Base-by-base conservation (phyloP, 2,329 filamentous ascomycete species). In the Phialemoniopsis sp. region DNA sequence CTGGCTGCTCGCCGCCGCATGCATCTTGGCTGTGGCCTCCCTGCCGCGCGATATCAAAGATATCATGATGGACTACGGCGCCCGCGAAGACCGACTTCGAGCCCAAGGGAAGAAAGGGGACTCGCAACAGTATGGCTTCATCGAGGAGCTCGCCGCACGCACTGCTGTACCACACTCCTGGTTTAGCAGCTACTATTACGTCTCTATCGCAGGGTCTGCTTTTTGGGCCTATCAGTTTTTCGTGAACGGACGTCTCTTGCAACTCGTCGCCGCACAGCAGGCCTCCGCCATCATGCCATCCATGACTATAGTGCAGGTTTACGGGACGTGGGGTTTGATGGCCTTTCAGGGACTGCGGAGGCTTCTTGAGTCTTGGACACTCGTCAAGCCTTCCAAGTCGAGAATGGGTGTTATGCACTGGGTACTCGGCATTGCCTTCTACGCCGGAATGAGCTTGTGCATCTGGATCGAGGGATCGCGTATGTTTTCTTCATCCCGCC, bases 391-490 rank as follows among this genome's bases (percentile, higher is more conserved):
- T 4, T 87, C 82, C 4, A 72, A 72, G 16, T 87, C 88, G 14
- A 78, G 70, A 40, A 98, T 98, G 91, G 89, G 84, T 80, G 63
- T 90, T 46, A 77, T 82, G 13, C 87, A 95, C 57, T 97, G 89
- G 83, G 47, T 84, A 13, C 59, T 96, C 31, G 93, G 89, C 1
- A 61, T 93, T 36, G 63, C 67, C 9, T 97, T 87, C 62, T 98
- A 98, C 61, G 54, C 82, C 6, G 70, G 70, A 42, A 85, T 87
- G 52, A 82, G 82, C 39, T 56, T 95, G 34, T 78, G 87, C 5
- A 68, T 95, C 28, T 96, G 90, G 90, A 74, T 94, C 43, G 89
- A 97, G 60, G 87, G 83, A 38, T 78, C 80, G 37, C 64, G 87
- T 89, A 70, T 29, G 51, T 26, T 55, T 75, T 61, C 21, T 47